These are phyloP conservation scores for Russula compacta DNA, from an alignment of 768 basidiomycete genomes.

Conservation along the genomic window DNA sequence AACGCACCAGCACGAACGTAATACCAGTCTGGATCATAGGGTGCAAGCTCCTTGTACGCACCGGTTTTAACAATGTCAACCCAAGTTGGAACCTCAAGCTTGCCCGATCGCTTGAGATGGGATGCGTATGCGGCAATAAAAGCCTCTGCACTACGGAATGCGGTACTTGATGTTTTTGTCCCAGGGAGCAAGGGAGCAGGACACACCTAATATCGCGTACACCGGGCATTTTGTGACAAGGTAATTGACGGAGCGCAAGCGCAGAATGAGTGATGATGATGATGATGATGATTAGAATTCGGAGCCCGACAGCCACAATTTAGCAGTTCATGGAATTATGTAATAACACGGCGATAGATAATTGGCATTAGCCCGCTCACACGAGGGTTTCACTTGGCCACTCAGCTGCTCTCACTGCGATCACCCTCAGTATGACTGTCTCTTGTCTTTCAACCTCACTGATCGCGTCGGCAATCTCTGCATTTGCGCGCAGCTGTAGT, in stretches of 20 bases:
- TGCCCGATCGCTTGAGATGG: constrained; percentile 96
- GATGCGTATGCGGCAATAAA: constrained; percentile 93
- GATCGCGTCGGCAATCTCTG: constrained; percentile 45
- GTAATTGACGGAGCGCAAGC: neutral
- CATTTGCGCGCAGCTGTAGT: constrained; percentile 43
- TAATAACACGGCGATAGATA: neutral
- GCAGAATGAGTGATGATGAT: neutral
- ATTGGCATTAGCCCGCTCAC: too few species aligned
- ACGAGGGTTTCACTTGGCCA: constrained; percentile 37
- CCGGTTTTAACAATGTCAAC: constrained; percentile 98
- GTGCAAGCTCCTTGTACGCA: constrained; percentile 94
- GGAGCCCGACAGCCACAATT: constrained; percentile 16
- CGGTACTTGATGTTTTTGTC: neutral
- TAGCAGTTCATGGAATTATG: constrained; percentile 12
- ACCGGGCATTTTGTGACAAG: constrained; percentile 34
- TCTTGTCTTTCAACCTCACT: constrained; percentile 30
- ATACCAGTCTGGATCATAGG: constrained; percentile 99
- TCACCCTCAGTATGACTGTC: constrained; percentile 38
- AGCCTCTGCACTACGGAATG: constrained; percentile 63
- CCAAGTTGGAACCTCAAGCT: constrained; percentile 98
- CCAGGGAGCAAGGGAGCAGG: neutral
- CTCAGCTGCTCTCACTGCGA: constrained; percentile 34
- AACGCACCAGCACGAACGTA: constrained; percentile 92
- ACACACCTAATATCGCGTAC: constrained; percentile 39
- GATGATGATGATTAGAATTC: constrained; percentile 8